phyloP scores from a whole-genome alignment of 2,329 filamentous ascomycete genomes.

The Fusarium sp. region DNA sequence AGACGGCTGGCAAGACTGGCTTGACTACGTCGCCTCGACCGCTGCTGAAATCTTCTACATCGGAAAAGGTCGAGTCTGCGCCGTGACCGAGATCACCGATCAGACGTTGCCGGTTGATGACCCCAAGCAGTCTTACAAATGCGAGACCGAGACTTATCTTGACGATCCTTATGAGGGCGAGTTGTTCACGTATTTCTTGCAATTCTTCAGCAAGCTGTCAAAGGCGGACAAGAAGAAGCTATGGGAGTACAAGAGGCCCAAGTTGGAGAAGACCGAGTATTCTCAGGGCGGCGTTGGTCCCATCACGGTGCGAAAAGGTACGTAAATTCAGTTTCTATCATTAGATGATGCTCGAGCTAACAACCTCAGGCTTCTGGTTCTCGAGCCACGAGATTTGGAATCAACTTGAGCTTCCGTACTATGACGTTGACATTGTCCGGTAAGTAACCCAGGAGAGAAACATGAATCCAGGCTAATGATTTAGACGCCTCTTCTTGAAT shows the following conservation, averaged over 20 bases:
- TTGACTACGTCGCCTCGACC: constrained; percentile 54
- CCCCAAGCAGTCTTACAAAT: constrained; percentile 48
- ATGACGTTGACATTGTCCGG: constrained; percentile 54
- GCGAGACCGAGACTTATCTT: constrained; percentile 49
- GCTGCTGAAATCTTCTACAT: constrained; percentile 52
- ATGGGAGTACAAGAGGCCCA: constrained; percentile 53
- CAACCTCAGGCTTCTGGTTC: constrained; percentile 52
- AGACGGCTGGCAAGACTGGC: constrained; percentile 52
- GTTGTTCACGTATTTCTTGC: constrained; percentile 54
- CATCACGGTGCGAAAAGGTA: constrained; percentile 55
- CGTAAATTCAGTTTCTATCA: too few species aligned
- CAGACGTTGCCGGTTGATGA: constrained; percentile 47
- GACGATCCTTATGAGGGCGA: constrained; percentile 59
- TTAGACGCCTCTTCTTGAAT: constrained; percentile 53
- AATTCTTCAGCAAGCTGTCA: constrained; percentile 52
- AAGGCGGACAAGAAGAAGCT: constrained; percentile 49
- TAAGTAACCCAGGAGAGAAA: background rate
- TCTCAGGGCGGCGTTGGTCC: constrained; percentile 51
- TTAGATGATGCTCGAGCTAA: background rate
- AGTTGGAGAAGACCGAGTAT: constrained; percentile 53
- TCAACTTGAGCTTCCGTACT: constrained; percentile 56
- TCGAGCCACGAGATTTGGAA: constrained; percentile 57
- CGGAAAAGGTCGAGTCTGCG: constrained; percentile 53
- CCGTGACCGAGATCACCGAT: constrained; percentile 51
- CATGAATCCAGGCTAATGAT: too few species aligned